Base-by-base conservation (phyloP, 2,329 filamentous ascomycete genomes). In the Trichoderma koningii region DNA sequence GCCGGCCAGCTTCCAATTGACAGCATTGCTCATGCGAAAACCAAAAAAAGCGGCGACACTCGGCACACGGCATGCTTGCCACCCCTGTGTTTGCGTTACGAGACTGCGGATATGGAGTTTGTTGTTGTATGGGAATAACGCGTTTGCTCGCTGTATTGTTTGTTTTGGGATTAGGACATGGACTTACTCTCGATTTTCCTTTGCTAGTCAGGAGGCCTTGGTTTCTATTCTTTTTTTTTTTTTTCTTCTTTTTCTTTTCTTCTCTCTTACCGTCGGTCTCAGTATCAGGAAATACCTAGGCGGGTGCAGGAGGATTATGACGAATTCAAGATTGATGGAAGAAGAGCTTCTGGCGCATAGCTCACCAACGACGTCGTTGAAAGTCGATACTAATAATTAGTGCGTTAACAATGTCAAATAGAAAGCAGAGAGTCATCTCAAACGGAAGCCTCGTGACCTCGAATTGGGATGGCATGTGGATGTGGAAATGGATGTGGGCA, bases 301-400 rank as follows among this genome's bases (percentile, higher is more conserved):
- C 28, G 47, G 34, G 38, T 34, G 44, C 28, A 42, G 62, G 52
- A 44, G 30, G 28, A 47, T 57, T 21, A 45, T 57, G 60, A 64
- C 38, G 59, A 66, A 7, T 23, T 48, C 51, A 55, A 59, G 30
- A 57, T 47, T 51, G 64, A 51, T 51, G 64, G 34, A 64, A 66
- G 51, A 66, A 38, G 47, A 30, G 59, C 14, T 38, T 51, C 45
- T 61, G 47, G 64, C 57, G 52, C 53, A 66, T 47, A 57, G 52
- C 60, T 42, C 21, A 41, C 51, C 45, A 48, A 47, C 34, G 34
- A 50, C n/a, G 59, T 38, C 17, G 64, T 38, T 53, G 60, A 41
- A 50, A 50, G 30, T 50, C 48, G 61, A 50, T 64, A 50, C 61
- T 65, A 62, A 61, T 65, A 62, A 50, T 55, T 42, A 48, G 12